Base-by-base conservation (phyloP, 164 flowering plant species). In the Aristolochia californica region DNA sequence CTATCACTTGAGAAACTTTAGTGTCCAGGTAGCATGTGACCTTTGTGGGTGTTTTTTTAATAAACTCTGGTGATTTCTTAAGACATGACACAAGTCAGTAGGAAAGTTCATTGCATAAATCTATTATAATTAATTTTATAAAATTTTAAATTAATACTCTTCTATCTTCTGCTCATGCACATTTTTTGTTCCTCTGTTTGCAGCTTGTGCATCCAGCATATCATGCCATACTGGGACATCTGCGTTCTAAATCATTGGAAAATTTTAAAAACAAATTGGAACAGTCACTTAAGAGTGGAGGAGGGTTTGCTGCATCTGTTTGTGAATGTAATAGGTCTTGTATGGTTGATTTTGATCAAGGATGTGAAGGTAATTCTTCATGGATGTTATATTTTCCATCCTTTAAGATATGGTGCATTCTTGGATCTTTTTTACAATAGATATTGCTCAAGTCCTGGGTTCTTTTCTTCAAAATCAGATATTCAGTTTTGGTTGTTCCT, bases 231-330 rank as follows among this genome's bases (percentile, higher is more conserved):
- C 65, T 85, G 72, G 83, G 82, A 7, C 88, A 81, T 68, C 62
- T 78, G 44, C 80, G 83, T 27, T 61, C 70, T 45, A 70, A 48
- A 58, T 57, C 76, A 21, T 74, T 77, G 15, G 73, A 74, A 25
- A 66, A 59, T 44, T 85, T 85, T 57, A 81, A 74, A 64, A 55
- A 61, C 23, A 25, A 59, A 64, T 64, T 85, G 30, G 87, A 78
- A 25, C 58, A 75, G 21, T 57, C 62, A 16, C 47, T 81, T 9
- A 63, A 48, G 17, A 66, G 59, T 38, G 85, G 87, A 53, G 71
- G 80, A 68, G 78, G 72, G 28, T 85, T 85, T 76, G 78, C 93
- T 68, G 72, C 68, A 43, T 65, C 88, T 64, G 87, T 67, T 60
- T 78, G 68, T 61, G 53, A n/a, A 3, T 75, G 77, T 60, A 25